Conservation (phyloP, 106 monocot species). For the Iris macrosiphon region DNA sequence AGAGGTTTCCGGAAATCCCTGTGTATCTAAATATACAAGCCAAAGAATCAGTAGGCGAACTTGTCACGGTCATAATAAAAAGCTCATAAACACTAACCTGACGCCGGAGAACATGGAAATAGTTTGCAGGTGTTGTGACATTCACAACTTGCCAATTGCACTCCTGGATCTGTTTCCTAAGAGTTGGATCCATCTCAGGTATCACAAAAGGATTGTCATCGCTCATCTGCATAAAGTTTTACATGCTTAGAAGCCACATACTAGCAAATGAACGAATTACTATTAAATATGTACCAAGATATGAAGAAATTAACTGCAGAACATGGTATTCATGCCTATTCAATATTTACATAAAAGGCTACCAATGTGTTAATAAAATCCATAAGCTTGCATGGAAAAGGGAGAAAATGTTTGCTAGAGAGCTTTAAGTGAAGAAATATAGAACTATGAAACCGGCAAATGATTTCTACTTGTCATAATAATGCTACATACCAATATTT, state of each 20-base stretch:
- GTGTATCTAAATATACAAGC: conserved; percentile 54
- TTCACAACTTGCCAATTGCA: conserved; percentile 99
- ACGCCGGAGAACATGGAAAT: conserved; percentile 93
- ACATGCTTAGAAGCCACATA: neutral
- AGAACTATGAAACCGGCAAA: no score
- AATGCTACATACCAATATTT: no score
- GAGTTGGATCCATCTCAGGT: conserved; percentile 96
- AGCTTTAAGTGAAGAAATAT: no score
- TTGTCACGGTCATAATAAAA: neutral
- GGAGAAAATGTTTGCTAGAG: no score
- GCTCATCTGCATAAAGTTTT: conserved; percentile 68
- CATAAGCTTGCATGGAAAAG: no score
- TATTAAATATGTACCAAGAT: neutral
- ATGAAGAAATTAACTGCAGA: no score
- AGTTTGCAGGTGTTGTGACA: conserved; percentile 95
- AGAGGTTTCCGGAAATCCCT: conserved; percentile 96
- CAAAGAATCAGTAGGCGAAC: neutral
- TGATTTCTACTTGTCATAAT: no score
- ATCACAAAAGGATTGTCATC: conserved; percentile 89
- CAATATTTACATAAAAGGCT: no score
- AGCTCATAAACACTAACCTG: conserved; percentile 50
- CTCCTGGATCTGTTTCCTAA: conserved; percentile 92
- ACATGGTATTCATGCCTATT: no score
- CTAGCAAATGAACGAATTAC: neutral
- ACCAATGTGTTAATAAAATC: no score